These are phyloP conservation scores for Xylariales sp. DNA, from an alignment of 2,329 filamentous ascomycete genomes.

Conservation along the genomic window DNA sequence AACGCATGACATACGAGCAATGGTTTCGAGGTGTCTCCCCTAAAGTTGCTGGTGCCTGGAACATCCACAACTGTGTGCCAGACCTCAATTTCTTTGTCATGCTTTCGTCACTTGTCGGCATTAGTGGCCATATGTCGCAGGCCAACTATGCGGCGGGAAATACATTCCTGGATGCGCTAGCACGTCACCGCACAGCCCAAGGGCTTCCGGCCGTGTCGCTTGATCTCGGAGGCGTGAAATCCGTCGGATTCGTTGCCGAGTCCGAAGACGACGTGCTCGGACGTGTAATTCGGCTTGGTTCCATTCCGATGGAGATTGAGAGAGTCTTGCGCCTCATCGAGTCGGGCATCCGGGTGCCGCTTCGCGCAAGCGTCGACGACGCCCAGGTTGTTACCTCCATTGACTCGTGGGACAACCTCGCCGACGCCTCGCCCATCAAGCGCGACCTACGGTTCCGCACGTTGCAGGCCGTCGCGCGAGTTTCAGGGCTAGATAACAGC, in stretches of 20 bases:
- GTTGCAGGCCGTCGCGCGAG: too few relatives aligned
- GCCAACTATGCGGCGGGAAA: conserved; percentile 13
- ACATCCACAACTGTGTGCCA: too few relatives aligned
- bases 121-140: neutral
- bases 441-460: too few relatives aligned
- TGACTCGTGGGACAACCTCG: too few relatives aligned
- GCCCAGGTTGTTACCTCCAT: too few relatives aligned
- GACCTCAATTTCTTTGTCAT: conserved; percentile 23
- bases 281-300: neutral
- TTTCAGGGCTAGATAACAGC: too few relatives aligned
- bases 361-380: too few relatives aligned
- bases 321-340: neutral
- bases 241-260: neutral
- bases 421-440: too few relatives aligned
- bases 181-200: neutral
- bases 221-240: neutral
- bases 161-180: conserved; percentile 8
- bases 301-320: neutral
- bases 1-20: too few relatives aligned
- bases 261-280: neutral
- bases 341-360: too few relatives aligned
- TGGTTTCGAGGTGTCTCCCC: too few relatives aligned
- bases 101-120: neutral
- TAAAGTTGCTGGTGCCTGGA: too few relatives aligned
- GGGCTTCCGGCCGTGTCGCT: neutral